Evolutionary conservation across 2,329 filamentous ascomycete genomes (phyloP).

Genomic region (Trichoderma hamatum): DNA sequence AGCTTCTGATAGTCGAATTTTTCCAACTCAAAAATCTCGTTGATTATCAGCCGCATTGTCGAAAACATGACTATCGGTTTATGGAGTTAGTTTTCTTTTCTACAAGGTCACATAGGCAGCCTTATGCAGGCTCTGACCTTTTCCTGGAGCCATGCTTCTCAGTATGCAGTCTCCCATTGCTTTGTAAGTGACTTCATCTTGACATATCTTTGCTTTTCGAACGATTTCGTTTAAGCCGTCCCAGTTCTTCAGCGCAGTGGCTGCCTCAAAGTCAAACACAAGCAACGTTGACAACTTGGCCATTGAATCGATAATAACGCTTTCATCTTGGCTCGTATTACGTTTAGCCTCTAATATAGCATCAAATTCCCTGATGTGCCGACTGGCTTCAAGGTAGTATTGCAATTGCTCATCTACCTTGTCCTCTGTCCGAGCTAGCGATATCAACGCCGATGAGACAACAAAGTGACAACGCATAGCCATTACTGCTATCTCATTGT

Average conservation of each 20-base stretch:
- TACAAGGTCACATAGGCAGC: neutral
- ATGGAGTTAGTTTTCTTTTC: neutral
- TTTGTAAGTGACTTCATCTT: conserved; percentile 55
- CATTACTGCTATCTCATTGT: conserved; percentile 58
- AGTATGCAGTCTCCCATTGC: conserved; percentile 69
- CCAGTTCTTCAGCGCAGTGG: conserved; percentile 68
- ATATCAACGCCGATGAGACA: conserved; percentile 53
- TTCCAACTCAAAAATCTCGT: conserved; percentile 63
- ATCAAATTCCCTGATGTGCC: conserved; percentile 64
- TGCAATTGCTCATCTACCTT: conserved; percentile 56
- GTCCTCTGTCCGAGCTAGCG: conserved; percentile 56
- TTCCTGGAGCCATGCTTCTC: conserved; percentile 53
- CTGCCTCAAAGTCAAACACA: conserved; percentile 79
- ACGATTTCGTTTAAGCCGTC: conserved; percentile 66
- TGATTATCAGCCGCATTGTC: conserved; percentile 68
- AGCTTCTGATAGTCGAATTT: conserved; percentile 61
- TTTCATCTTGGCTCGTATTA: conserved; percentile 44
- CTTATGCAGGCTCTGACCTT: conserved; percentile 45
- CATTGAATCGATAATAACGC: conserved; percentile 55
- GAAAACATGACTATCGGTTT: conserved; percentile 50
- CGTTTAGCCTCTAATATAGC: conserved; percentile 45
- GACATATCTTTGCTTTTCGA: conserved; percentile 50
- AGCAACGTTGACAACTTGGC: conserved; percentile 68
- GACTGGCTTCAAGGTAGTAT: conserved; percentile 63
- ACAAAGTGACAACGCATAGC: conserved; percentile 74